Evolutionary conservation across 2,329 filamentous ascomycete genomes (phyloP).

Genomic region (Aspergillus fijiensis): DNA sequence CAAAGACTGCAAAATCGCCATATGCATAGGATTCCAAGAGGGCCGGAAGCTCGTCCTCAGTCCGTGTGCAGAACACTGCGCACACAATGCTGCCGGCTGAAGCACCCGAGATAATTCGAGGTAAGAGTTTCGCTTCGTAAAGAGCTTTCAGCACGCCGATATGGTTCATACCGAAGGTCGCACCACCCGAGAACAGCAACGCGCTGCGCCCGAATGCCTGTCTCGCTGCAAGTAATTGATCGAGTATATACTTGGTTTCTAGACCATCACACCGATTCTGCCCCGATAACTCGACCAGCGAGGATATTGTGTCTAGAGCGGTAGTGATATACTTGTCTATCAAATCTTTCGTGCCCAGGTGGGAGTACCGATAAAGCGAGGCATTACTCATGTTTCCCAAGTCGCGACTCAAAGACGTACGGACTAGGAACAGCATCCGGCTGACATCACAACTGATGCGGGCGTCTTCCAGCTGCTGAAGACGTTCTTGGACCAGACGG

Average conservation of each 20-base stretch:
- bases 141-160: constrained; percentile 83
- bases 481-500: constrained; percentile 65
- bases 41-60: constrained; percentile 72
- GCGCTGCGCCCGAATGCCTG: constrained; percentile 85
- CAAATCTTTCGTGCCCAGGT: constrained; percentile 80
- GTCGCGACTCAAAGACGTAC: constrained; percentile 76
- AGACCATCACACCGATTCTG: constrained; percentile 53
- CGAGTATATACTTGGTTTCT: constrained; percentile 61
- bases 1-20: constrained; percentile 79
- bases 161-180: constrained; percentile 89
- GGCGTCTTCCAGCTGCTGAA: constrained; percentile 73
- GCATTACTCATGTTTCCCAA: constrained; percentile 83
- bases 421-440: constrained; percentile 75
- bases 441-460: constrained; percentile 68
- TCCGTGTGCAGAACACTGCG: constrained; percentile 73
- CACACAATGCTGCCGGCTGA: constrained; percentile 86
- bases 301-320: constrained; percentile 69
- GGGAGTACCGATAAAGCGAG: constrained; percentile 77
- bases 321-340: constrained; percentile 87
- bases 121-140: constrained; percentile 71
- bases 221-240: constrained; percentile 68
- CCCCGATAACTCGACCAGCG: constrained; percentile 64
- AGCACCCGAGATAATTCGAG: constrained; percentile 82
- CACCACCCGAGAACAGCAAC: constrained; percentile 78
- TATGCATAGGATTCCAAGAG: constrained; percentile 71